A percentile compares a stretch with the other conserved stretches of the same genome.
Evolutionary conservation across 768 basidiomycete species (phyloP).

Genomic region (Gymnopilus junonius): DNA sequence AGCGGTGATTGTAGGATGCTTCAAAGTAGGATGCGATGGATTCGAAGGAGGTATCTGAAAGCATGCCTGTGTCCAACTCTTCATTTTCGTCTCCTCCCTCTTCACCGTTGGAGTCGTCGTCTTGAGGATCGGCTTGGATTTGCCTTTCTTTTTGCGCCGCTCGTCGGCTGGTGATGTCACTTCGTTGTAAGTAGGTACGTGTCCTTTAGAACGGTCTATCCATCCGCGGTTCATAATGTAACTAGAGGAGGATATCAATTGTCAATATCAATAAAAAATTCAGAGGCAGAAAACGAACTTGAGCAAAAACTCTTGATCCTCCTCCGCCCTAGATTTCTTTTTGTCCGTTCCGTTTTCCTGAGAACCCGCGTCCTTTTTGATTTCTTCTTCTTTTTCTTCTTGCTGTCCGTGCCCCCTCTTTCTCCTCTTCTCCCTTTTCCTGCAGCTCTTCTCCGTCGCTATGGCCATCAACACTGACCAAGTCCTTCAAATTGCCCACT

Average conservation of each 20-base stretch:
- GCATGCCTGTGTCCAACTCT: slow-evolving; percentile 53
- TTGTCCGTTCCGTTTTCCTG: not conserved
- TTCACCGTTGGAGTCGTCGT: slow-evolving; percentile 17
- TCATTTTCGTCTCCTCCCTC: slow-evolving; percentile 41
- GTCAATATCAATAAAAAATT: not conserved
- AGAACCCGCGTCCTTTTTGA: slow-evolving; percentile 28
- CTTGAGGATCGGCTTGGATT: slow-evolving; percentile 34
- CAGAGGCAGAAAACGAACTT: slow-evolving; percentile 57
- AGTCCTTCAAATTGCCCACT: slow-evolving; percentile 74
- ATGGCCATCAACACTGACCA: slow-evolving; percentile 63
- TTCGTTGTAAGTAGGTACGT: slow-evolving; percentile 86
- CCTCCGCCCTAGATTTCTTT: slow-evolving; percentile 51
- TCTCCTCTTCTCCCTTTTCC: slow-evolving; percentile 37
- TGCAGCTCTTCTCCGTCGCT: slow-evolving; percentile 26
- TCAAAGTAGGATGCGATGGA: slow-evolving; percentile 93
- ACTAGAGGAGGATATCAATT: slow-evolving; percentile 42
- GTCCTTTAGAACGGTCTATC: slow-evolving; percentile 80
- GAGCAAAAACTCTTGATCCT: slow-evolving; percentile 87
- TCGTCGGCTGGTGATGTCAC: slow-evolving; percentile 50
- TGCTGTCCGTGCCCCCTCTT: slow-evolving; percentile 43
- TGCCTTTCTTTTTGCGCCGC: slow-evolving; percentile 31
- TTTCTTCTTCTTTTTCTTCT: slow-evolving; percentile 36
- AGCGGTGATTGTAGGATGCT: slow-evolving; percentile 96
- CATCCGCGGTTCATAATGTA: slow-evolving; percentile 98
- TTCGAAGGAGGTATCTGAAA: slow-evolving; percentile 63